phyloP scores from a whole-genome alignment of 2,329 filamentous ascomycete species.

The Talaromyces sp. region DNA sequence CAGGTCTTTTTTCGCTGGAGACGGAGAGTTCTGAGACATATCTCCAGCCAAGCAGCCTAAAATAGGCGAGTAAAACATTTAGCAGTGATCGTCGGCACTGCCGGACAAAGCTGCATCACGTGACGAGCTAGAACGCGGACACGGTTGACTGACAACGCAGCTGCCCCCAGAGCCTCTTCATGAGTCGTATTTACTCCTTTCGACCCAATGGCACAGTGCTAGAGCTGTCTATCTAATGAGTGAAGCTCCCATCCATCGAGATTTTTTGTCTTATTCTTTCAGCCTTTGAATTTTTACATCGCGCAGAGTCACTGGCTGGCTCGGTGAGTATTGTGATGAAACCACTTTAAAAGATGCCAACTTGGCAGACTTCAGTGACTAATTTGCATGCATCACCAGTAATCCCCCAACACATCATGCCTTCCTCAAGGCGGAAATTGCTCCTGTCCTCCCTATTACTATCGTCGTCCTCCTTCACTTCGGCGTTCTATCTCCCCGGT shows the following conservation, averaged over 20 bases:
- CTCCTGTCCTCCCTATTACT: constrained; percentile 26
- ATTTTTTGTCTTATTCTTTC: not conserved
- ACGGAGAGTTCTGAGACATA: not conserved
- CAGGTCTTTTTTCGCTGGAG: not conserved
- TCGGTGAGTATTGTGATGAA: not conserved
- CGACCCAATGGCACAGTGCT: not conserved
- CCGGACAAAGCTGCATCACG: not conserved
- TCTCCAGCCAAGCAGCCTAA: not conserved
- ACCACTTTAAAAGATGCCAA: not conserved
- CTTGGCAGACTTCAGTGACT: not conserved
- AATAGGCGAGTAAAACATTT: not conserved
- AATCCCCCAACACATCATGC: constrained; percentile 26
- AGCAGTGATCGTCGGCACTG: not conserved
- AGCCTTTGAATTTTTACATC: not conserved
- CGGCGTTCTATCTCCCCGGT: constrained; percentile 92
- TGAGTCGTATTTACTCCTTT: not conserved
- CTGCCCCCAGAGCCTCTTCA: not conserved
- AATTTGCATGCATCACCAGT: not conserved
- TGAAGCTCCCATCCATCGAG: not conserved
- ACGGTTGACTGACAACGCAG: not conserved
- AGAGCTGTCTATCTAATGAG: not conserved
- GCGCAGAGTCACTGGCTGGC: not conserved
- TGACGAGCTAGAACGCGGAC: not conserved
- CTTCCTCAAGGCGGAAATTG: constrained; percentile 24
- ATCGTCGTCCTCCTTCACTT: constrained; percentile 30